Evolutionary conservation across 176 grass and related monocot species (phyloP).

Genomic region (Carex pumila): DNA sequence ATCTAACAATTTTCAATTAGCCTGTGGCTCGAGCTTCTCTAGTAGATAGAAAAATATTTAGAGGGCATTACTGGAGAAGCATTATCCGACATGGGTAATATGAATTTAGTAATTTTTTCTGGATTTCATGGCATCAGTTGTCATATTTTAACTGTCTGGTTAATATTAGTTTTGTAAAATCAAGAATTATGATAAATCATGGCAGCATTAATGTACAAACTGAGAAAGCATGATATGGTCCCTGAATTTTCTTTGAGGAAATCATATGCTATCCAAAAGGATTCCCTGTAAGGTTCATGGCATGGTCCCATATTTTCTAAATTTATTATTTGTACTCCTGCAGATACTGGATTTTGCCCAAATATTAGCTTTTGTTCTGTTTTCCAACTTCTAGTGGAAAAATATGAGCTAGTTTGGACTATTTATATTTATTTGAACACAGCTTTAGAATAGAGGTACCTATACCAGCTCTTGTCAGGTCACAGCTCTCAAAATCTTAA

Average conservation of each 20-base stretch:
- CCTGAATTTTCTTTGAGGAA: not conserved
- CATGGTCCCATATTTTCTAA: not conserved
- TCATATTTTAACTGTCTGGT: not conserved
- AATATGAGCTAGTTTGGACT: not conserved
- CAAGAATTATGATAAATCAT: not conserved
- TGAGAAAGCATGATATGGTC: not conserved
- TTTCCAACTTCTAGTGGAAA: not conserved
- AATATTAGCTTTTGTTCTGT: not conserved
- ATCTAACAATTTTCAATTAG: not conserved
- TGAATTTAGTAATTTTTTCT: not conserved
- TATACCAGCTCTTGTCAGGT: not conserved
- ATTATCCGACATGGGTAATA: not conserved
- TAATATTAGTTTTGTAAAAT: not conserved
- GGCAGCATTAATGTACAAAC: not conserved
- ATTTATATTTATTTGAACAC: not conserved
- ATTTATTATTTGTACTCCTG: not conserved
- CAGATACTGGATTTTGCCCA: no score
- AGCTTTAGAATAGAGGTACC: not conserved
- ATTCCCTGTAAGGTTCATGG: not conserved
- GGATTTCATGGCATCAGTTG: not conserved
- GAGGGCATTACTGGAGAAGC: not conserved
- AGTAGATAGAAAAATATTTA: not conserved
- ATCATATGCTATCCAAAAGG: not conserved
- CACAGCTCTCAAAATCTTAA: not conserved
- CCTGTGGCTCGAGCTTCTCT: not conserved